phyloP scores from a whole-genome alignment of 2,329 filamentous ascomycete genomes.

The Calonectria henricotiae region DNA sequence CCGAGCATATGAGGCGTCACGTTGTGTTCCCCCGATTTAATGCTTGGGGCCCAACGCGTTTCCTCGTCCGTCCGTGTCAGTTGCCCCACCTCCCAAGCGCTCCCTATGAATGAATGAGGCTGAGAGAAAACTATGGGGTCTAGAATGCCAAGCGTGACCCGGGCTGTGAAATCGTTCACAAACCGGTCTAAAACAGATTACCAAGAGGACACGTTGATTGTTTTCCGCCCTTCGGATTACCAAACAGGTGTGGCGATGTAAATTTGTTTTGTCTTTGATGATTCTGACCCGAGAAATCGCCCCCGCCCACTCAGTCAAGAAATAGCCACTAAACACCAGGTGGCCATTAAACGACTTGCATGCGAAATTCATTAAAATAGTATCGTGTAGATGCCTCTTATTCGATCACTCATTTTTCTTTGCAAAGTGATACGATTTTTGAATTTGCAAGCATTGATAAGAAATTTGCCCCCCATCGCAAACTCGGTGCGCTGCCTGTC shows the following conservation, averaged over 20 bases:
- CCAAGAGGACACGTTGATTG: constrained; percentile 37
- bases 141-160: constrained; percentile 8
- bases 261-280: constrained; percentile 23
- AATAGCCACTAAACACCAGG: not conserved
- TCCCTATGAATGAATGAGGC: constrained; percentile 27
- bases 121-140: constrained; percentile 18
- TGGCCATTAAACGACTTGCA: constrained; percentile 1
- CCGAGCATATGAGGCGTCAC: not conserved
- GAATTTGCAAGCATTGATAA: not conserved
- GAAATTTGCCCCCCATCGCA: not conserved
- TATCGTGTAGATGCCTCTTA: not conserved
- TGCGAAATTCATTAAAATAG: not conserved
- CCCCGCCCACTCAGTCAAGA: not conserved
- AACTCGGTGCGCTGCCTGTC: not conserved
- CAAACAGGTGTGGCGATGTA: constrained; percentile 3
- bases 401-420: not conserved
- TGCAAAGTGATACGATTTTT: not conserved
- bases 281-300: constrained; percentile 4
- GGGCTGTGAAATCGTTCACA: not conserved
- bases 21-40: not conserved
- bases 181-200: constrained; percentile 29
- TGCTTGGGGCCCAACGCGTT: constrained; percentile 4
- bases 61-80: not conserved
- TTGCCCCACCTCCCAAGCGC: constrained; percentile 12
- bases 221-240: constrained; percentile 26